Evolutionary conservation across 225 moss, liverwort and hornwort genomes (phyloP).

Genomic region (Marchantia polymorpha): DNA sequence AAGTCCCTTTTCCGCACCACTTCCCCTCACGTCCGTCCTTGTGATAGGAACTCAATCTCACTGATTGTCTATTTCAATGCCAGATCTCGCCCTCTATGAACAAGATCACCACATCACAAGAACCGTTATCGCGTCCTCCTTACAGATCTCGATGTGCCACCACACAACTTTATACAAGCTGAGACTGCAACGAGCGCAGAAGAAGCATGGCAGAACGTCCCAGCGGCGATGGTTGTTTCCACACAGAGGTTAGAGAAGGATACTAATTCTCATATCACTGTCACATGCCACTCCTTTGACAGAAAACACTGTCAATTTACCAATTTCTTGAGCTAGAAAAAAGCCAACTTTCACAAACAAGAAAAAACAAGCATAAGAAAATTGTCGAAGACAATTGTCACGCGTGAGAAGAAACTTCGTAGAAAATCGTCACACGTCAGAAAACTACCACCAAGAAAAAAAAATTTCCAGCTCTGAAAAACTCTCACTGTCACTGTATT

Average conservation of each 20-base stretch:
- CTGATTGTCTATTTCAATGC: not conserved
- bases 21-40: not conserved
- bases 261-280: too few relatives aligned
- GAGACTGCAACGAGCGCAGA: constrained; percentile 16
- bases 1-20: not conserved
- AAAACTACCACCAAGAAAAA: too few relatives aligned
- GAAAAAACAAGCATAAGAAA: too few relatives aligned
- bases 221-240: constrained; percentile 29
- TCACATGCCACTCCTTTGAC: too few relatives aligned
- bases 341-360: too few relatives aligned
- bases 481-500: too few relatives aligned
- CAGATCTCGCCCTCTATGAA: constrained; percentile 27
- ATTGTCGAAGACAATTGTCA: too few relatives aligned
- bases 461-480: too few relatives aligned
- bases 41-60: not conserved
- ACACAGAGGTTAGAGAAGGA: constrained; percentile 15
- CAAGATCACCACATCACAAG: constrained; percentile 26
- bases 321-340: too few relatives aligned
- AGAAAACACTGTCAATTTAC: too few relatives aligned
- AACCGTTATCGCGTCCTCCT: constrained; percentile 10
- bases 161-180: constrained; percentile 10
- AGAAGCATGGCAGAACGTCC: constrained; percentile 22
- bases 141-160: constrained; percentile 23
- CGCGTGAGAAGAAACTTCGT: too few relatives aligned
- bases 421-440: too few relatives aligned